Conservation (phyloP, 805 yeast species). For the Candida ortonii region DNA sequence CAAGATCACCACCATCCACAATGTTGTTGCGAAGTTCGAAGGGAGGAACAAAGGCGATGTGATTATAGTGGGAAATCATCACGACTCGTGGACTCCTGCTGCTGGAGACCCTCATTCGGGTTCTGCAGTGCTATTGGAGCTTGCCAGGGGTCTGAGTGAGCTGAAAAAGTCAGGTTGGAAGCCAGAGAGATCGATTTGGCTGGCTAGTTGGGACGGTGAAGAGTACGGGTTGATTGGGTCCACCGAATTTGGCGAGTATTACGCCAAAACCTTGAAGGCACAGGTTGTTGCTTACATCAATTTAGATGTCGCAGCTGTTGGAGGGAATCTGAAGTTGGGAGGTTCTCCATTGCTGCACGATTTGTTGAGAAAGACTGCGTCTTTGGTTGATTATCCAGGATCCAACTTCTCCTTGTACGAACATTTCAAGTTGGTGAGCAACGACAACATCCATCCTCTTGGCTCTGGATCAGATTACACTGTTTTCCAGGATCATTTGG, state of each 20-base stretch:
- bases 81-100: conserved; percentile 79
- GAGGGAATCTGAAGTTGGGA: conserved; percentile 47
- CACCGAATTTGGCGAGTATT: conserved; percentile 72
- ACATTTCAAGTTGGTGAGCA: conserved; percentile 33
- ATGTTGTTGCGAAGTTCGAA: conserved; percentile 59
- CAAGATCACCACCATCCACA: conserved; percentile 57
- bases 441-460: conserved; percentile 41
- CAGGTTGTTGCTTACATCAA: conserved; percentile 66
- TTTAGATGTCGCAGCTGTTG: conserved; percentile 63
- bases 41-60: conserved; percentile 55
- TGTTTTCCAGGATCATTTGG: conserved; percentile 56
- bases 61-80: conserved; percentile 68
- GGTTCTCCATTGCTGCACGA: conserved; percentile 59
- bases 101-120: conserved; percentile 82
- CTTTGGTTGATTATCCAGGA: conserved; percentile 45
- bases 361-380: conserved; percentile 44
- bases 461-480: conserved; percentile 76
- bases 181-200: conserved; percentile 65
- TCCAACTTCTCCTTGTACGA: conserved; percentile 32
- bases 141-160: conserved; percentile 56
- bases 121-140: conserved; percentile 60
- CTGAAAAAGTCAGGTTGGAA: conserved; percentile 60
- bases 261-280: conserved; percentile 41
- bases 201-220: conserved; percentile 83
- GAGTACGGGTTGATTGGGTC: conserved; percentile 73